A percentile compares a stretch with the other conserved stretches of the same genome.
These are phyloP conservation scores for Aquilaria agallochum DNA, from an alignment of 441 rosid species.

Conservation along the genomic window DNA sequence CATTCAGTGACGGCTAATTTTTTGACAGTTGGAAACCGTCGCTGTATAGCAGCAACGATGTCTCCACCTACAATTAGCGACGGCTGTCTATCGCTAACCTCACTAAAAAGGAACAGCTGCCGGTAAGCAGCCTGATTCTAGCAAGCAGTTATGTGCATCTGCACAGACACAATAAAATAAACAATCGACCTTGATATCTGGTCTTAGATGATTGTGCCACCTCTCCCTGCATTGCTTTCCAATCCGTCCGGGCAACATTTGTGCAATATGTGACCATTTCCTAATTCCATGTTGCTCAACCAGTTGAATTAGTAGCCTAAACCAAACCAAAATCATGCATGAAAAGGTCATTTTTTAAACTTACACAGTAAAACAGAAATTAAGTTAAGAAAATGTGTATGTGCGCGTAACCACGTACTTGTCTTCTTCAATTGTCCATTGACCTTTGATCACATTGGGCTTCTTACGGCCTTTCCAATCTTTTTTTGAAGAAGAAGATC, in stretches of 20 bases:
- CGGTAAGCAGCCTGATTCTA: no score
- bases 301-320: slow-evolving; percentile 54
- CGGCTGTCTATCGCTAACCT: no score
- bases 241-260: slow-evolving; percentile 78
- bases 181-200: slow-evolving; percentile 68
- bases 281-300: slow-evolving; percentile 69
- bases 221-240: slow-evolving; percentile 98
- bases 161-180: not conserved
- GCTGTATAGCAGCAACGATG: no score
- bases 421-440: slow-evolving; percentile 85
- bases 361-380: not conserved
- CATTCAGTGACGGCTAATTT: no score
- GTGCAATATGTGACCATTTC: slow-evolving; percentile 92
- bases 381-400: no score
- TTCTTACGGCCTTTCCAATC: slow-evolving; percentile 50
- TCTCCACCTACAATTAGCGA: no score
- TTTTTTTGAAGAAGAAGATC: slow-evolving; percentile 27
- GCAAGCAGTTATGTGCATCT: no score
- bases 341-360: not conserved
- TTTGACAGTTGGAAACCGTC: no score
- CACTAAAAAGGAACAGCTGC: no score
- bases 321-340: slow-evolving; percentile 1
- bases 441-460: slow-evolving; percentile 68
- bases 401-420: slow-evolving; percentile 30
- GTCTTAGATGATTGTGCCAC: slow-evolving; percentile 94